Evolutionary conservation across 495 filamentous ascomycete genomes (phyloP).

Genomic region (Usnea hakonensis): DNA sequence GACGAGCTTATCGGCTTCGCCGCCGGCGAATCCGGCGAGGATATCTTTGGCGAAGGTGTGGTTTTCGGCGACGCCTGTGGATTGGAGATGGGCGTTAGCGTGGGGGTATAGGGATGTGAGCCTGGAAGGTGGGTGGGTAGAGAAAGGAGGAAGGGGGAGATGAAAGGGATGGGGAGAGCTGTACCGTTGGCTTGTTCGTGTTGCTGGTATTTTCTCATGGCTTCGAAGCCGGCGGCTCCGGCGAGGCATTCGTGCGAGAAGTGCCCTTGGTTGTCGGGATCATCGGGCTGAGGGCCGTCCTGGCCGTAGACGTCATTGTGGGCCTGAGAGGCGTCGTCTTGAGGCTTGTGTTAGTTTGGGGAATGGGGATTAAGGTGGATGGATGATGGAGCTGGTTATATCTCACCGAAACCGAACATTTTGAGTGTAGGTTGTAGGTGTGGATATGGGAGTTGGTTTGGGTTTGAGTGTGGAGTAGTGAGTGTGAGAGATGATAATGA

Average conservation of each 20-base stretch:
- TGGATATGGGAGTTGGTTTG: not conserved
- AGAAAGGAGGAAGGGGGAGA: no score
- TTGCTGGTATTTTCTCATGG: slow-evolving; percentile 65
- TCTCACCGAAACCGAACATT: slow-evolving; percentile 8
- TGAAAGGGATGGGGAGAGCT: not conserved
- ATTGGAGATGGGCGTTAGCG: not conserved
- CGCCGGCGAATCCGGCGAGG: slow-evolving; percentile 58
- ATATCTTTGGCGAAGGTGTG: slow-evolving; percentile 67
- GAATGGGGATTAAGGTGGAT: not conserved
- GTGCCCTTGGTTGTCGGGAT: slow-evolving; percentile 41
- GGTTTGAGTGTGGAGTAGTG: not conserved
- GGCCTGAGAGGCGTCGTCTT: slow-evolving; percentile 10
- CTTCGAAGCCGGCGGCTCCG: slow-evolving; percentile 64
- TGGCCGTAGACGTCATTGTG: slow-evolving; percentile 7
- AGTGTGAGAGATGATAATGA: not conserved
- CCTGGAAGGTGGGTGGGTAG: not conserved
- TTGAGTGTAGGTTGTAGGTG: not conserved
- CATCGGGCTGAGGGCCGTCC: not conserved
- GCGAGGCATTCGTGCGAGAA: slow-evolving; percentile 61
- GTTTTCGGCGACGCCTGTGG: slow-evolving; percentile 49
- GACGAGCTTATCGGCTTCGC: slow-evolving; percentile 62
- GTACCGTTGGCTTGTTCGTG: slow-evolving; percentile 54
- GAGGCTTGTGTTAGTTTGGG: not conserved
- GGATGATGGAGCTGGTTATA: not conserved
- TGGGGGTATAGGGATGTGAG: no score